phyloP scores from a whole-genome alignment of 306 rosid genomes.

The Pyrus betulifolia region DNA sequence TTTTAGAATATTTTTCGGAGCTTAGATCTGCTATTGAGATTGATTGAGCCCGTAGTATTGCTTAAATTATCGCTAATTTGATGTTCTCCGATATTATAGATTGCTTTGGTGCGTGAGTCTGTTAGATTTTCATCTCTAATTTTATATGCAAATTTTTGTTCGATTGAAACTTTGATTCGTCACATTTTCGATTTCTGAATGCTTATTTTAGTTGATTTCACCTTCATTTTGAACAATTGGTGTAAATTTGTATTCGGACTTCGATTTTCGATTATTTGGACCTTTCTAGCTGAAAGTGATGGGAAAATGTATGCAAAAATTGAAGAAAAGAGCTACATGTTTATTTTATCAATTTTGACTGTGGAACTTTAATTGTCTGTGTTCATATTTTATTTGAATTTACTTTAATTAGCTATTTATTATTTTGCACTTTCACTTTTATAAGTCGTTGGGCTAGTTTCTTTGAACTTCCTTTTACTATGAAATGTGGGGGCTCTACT shows the following conservation, averaged over 20 bases:
- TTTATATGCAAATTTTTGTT: neutral
- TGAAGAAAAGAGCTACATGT: neutral
- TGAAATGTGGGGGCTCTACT: neutral
- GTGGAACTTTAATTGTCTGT: neutral
- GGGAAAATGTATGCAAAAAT: neutral
- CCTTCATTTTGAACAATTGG: neutral
- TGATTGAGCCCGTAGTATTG: constrained; percentile 13
- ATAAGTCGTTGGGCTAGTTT: neutral
- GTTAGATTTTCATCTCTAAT: neutral
- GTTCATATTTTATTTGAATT: neutral
- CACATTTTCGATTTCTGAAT: neutral
- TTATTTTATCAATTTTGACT: neutral
- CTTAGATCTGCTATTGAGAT: constrained; percentile 38
- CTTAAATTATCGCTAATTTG: constrained; percentile 30
- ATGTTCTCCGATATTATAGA: constrained; percentile 47
- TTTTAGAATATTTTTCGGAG: neutral
- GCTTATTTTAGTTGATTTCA: neutral
- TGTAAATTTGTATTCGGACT: neutral
- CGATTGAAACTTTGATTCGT: neutral
- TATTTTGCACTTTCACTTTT: neutral
- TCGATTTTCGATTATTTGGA: neutral
- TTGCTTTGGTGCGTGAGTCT: constrained; percentile 53
- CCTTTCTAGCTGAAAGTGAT: neutral
- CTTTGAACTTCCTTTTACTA: neutral
- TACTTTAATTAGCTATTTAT: neutral